Percentiles rank a stretch among this genome's conserved stretches.
These are phyloP conservation scores for Collybia nuda DNA, from an alignment of 768 basidiomycete species.

Conservation along the genomic window DNA sequence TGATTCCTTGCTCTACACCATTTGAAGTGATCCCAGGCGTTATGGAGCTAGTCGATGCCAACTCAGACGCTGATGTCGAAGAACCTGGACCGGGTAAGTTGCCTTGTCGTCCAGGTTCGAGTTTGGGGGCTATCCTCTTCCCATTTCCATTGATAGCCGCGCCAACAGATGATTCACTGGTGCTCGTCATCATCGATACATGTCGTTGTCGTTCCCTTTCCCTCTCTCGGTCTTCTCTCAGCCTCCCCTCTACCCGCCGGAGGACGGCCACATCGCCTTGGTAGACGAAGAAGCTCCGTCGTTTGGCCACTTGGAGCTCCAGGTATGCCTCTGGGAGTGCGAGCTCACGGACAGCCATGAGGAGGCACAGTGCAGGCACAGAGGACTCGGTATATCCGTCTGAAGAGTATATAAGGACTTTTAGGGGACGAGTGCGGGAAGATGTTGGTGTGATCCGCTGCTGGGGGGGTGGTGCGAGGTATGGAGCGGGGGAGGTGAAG, in stretches of 20 bases:
- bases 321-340: slow-evolving; percentile 89
- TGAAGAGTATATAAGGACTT: slow-evolving; percentile 77
- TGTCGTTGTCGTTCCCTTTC: slow-evolving; percentile 31
- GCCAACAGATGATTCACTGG: slow-evolving; percentile 6
- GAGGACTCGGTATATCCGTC: slow-evolving; percentile 95
- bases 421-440: slow-evolving; percentile 58
- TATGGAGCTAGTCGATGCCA: background rate
- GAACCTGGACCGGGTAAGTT: slow-evolving; percentile 1
- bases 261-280: slow-evolving; percentile 74
- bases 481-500: slow-evolving; percentile 30
- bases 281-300: slow-evolving; percentile 91
- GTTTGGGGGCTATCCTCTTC: slow-evolving; percentile 15
- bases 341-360: slow-evolving; percentile 75
- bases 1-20: background rate
- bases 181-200: slow-evolving; percentile 7
- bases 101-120: too few relatives aligned
- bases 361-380: slow-evolving; percentile 79
- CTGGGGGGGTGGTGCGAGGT: slow-evolving; percentile 11
- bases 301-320: slow-evolving; percentile 79
- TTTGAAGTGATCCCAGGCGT: too few relatives aligned
- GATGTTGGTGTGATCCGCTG: slow-evolving; percentile 12
- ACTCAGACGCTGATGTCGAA: slow-evolving; percentile 5
- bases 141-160: slow-evolving; percentile 26
- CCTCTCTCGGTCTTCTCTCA: slow-evolving; percentile 41
- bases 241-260: slow-evolving; percentile 60